Evolutionary conservation across 2,329 filamentous ascomycete species (phyloP).

Genomic region (Hortaea werneckii): DNA sequence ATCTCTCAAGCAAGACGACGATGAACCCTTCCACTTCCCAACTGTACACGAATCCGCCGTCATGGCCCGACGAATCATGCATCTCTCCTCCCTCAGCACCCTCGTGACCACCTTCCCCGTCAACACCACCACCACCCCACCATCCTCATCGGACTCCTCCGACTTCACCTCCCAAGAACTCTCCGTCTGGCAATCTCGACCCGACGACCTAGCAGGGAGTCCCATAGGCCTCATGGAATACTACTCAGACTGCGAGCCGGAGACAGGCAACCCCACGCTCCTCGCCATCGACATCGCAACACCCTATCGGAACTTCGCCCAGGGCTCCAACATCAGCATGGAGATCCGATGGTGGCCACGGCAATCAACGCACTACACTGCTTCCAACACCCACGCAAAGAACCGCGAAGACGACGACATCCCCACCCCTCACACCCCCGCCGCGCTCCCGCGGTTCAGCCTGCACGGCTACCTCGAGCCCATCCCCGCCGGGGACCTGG

Average conservation of each 20-base stretch:
- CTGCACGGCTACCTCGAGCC: constrained; percentile 73
- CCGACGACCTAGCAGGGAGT: constrained; percentile 55
- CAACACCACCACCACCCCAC: background rate
- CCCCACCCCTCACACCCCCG: constrained; percentile 54
- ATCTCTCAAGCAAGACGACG: constrained; percentile 1
- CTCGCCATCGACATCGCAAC: constrained; percentile 81
- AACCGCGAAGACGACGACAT: constrained; percentile 15
- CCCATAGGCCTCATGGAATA: constrained; percentile 87
- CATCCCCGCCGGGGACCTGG: constrained; percentile 49
- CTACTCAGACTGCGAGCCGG: constrained; percentile 62
- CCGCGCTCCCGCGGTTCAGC: constrained; percentile 73
- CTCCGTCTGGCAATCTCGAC: constrained; percentile 39
- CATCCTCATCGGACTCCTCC: constrained; percentile 13
- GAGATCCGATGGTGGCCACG: constrained; percentile 59
- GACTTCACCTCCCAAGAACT: constrained; percentile 16
- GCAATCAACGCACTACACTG: constrained; percentile 16
- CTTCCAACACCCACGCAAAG: background rate
- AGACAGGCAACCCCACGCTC: constrained; percentile 70
- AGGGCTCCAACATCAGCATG: constrained; percentile 77
- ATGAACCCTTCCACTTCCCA: constrained; percentile 44
- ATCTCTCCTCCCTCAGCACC: constrained; percentile 65
- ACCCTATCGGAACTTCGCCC: constrained; percentile 72
- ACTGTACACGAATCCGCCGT: constrained; percentile 79
- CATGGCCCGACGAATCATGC: constrained; percentile 79
- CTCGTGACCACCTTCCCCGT: constrained; percentile 73